Evolutionary conservation across 208 protist genomes (phyloP).

Genomic region (Phytomonas serpens): DNA sequence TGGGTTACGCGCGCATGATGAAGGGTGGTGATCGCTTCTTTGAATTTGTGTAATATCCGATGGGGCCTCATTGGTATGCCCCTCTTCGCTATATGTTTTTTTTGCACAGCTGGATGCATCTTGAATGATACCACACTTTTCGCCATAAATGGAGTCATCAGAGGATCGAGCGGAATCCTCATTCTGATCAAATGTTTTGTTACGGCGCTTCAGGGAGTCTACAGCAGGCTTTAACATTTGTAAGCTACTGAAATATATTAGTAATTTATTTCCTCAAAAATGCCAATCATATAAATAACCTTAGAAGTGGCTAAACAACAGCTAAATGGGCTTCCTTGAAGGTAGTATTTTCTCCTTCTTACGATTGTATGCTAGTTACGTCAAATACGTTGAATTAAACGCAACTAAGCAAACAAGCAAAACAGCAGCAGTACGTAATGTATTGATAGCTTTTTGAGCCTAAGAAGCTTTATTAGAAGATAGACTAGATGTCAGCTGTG

Average conservation of each 20-base stretch:
- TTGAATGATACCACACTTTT: not conserved
- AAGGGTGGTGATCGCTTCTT: not conserved
- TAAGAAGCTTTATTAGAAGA: constrained; percentile 10
- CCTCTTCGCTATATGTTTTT: not conserved
- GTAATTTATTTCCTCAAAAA: not conserved
- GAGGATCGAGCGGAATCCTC: not conserved
- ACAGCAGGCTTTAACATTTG: not conserved
- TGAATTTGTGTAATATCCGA: not conserved
- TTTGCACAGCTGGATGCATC: not conserved
- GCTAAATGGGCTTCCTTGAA: constrained; percentile 3
- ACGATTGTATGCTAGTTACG: not conserved
- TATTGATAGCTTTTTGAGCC: constrained; percentile 6
- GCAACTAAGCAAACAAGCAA: constrained; percentile 11
- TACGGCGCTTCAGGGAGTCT: not conserved
- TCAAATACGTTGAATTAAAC: not conserved
- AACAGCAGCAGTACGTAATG: constrained; percentile 13
- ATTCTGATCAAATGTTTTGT: not conserved
- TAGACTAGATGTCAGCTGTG: constrained; percentile 11
- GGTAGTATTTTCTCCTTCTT: not conserved
- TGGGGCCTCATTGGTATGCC: not conserved
- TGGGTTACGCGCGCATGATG: not conserved
- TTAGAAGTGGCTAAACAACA: constrained; percentile 5
- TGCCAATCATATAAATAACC: constrained; percentile 9
- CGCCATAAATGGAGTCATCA: not conserved
- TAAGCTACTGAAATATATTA: constrained; percentile 5